phyloP scores from a whole-genome alignment of 768 basidiomycete genomes.

The Sarcodon sp. region DNA sequence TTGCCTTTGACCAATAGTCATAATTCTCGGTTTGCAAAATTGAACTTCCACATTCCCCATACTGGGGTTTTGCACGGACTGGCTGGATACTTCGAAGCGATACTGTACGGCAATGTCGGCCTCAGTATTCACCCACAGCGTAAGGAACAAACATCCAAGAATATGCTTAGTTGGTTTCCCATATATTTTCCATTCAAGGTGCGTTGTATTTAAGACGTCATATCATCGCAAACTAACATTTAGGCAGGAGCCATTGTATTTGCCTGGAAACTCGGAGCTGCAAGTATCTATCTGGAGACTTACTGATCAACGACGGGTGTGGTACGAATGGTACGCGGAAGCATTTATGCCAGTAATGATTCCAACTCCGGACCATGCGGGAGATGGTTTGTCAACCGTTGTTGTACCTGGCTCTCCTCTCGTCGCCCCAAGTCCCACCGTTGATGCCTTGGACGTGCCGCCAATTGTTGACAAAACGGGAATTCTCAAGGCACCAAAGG shows the following conservation, averaged over 20 bases:
- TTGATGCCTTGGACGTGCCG: constrained; percentile 48
- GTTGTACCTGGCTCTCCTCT: constrained; percentile 11
- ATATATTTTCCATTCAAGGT: constrained; percentile 92
- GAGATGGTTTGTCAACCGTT: constrained; percentile 9
- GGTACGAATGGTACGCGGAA: constrained; percentile 99
- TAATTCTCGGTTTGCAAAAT: constrained; percentile 77
- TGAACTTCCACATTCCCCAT: constrained; percentile 89
- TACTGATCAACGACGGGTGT: constrained; percentile 80
- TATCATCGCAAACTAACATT: neutral
- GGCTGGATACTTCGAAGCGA: constrained; percentile 95
- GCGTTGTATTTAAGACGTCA: constrained; percentile 12
- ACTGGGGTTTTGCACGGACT: constrained; percentile 89
- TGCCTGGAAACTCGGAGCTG: constrained; percentile 86
- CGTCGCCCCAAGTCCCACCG: constrained; percentile 46
- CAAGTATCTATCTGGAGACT: constrained; percentile 92
- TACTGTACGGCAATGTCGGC: constrained; percentile 81
- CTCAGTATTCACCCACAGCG: constrained; percentile 89
- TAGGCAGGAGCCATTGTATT: constrained; percentile 77
- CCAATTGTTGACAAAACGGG: constrained; percentile 11
- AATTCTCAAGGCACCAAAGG: neutral
- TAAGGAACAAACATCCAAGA: constrained; percentile 76
- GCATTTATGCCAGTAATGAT: constrained; percentile 58
- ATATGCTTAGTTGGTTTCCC: constrained; percentile 99
- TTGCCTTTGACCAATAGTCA: constrained; percentile 92
- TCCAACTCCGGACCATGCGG: constrained; percentile 6